A percentile compares a stretch with the other conserved stretches of the same genome.
Conservation (phyloP, 1,284 basidiomycete species). For the Apiotrichum montevideense region DNA sequence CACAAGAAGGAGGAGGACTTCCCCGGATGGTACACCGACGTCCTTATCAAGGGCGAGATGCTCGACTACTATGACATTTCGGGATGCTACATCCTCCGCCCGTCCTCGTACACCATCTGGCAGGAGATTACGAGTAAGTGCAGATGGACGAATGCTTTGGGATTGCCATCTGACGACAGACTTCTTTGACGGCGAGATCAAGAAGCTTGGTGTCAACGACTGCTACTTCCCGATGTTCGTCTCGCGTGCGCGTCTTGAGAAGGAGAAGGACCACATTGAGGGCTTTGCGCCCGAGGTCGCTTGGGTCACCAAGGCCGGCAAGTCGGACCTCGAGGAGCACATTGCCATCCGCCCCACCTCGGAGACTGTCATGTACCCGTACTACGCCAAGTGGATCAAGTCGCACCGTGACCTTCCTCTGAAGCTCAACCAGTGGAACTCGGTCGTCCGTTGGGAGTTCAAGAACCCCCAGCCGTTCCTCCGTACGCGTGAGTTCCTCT, state of each 20-base stretch:
- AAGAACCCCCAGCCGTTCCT: constrained; percentile 99
- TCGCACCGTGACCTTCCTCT: constrained; percentile 94
- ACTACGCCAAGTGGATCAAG: constrained; percentile 98
- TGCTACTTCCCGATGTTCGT: constrained; percentile 99
- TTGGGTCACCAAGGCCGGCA: constrained; percentile 95
- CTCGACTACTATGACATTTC: constrained; percentile 98
- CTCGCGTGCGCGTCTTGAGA: constrained; percentile 83
- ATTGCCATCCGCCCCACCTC: constrained; percentile 98
- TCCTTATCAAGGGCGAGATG: constrained; percentile 98
- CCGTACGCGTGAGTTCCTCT: constrained; percentile 96
- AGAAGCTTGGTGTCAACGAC: constrained; percentile 91
- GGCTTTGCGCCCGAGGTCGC: constrained; percentile 99
- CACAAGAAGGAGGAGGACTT: constrained; percentile 95
- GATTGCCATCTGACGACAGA: constrained; percentile 16
- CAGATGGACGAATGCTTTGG: constrained; percentile 49
- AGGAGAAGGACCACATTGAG: constrained; percentile 98
- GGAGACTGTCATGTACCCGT: constrained; percentile 97
- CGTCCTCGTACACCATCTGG: constrained; percentile 97
- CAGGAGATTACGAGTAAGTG: constrained; percentile 69
- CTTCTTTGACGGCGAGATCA: constrained; percentile 90
- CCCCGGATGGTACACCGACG: constrained; percentile 87
- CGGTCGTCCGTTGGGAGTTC: constrained; percentile 99
- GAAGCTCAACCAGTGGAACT: constrained; percentile 99
- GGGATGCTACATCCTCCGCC: constrained; percentile 97
- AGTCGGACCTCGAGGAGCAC: constrained; percentile 89